Conservation (phyloP, 2,329 filamentous ascomycete species). For the Stylonectria norvegica region DNA sequence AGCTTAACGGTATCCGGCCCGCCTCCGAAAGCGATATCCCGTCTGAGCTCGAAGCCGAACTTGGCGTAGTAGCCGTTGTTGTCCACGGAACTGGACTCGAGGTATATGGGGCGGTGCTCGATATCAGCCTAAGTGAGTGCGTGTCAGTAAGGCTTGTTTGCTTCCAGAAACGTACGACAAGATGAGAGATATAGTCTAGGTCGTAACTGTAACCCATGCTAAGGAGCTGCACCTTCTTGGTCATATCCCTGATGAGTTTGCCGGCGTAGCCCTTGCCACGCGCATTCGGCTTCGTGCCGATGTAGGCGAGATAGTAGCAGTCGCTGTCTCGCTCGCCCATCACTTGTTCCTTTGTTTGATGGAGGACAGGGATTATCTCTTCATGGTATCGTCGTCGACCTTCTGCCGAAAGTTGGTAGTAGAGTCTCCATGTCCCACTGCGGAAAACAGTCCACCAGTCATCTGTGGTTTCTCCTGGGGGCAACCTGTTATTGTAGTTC, state of each 20-base stretch:
- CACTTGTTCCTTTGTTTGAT: constrained; percentile 66
- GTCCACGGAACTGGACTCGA: constrained; percentile 68
- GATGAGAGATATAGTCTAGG: too few species aligned
- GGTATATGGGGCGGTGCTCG: constrained; percentile 66
- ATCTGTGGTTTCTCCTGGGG: constrained; percentile 70
- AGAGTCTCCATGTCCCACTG: constrained; percentile 73
- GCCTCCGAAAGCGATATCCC: constrained; percentile 60
- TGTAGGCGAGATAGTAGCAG: constrained; percentile 79
- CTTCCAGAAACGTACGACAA: neutral
- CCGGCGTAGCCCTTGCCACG: constrained; percentile 70
- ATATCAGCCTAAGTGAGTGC: constrained; percentile 56
- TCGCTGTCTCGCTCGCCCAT: constrained; percentile 64
- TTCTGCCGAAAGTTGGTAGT: constrained; percentile 70
- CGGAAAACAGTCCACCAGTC: constrained; percentile 68
- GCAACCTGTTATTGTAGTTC: constrained; percentile 55
- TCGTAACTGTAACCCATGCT: too few species aligned
- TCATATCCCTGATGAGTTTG: constrained; percentile 68
- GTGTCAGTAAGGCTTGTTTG: neutral
- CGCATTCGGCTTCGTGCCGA: constrained; percentile 69
- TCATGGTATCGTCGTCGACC: constrained; percentile 70
- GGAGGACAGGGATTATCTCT: constrained; percentile 72
- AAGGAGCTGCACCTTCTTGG: constrained; percentile 59
- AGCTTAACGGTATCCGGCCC: constrained; percentile 58
- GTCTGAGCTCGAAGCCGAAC: constrained; percentile 67
- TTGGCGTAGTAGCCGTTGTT: constrained; percentile 72